phyloP scores from a whole-genome alignment of 2,329 filamentous ascomycete species.

The Camptophora hylomeconis region DNA sequence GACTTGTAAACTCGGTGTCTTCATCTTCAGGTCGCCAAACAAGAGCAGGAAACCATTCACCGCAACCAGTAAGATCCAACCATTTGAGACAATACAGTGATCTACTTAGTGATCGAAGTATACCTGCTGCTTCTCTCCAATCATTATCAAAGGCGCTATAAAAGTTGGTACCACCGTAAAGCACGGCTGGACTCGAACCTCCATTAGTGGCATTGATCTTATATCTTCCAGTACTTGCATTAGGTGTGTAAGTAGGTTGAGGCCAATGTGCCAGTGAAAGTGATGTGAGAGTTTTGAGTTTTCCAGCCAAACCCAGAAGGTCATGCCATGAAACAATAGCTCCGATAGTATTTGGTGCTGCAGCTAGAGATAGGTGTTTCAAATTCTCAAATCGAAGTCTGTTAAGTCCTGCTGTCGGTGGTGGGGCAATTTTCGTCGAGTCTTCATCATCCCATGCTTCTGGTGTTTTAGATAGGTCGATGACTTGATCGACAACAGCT shows the following conservation, averaged over 20 bases:
- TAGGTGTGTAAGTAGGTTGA: slow-evolving; percentile 42
- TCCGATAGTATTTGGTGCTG: slow-evolving; percentile 29
- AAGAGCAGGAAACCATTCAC: slow-evolving; percentile 41
- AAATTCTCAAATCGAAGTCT: slow-evolving; percentile 36
- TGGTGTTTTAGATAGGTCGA: slow-evolving; percentile 12
- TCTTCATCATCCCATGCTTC: slow-evolving; percentile 29
- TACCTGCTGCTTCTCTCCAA: slow-evolving; percentile 41
- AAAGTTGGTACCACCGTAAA: slow-evolving; percentile 38
- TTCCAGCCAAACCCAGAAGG: slow-evolving; percentile 39
- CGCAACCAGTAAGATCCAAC: slow-evolving; percentile 50
- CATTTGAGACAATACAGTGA: slow-evolving; percentile 46
- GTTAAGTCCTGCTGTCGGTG: slow-evolving; percentile 16
- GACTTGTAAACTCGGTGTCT: slow-evolving; percentile 15
- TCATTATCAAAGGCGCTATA: slow-evolving; percentile 42
- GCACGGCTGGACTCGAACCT: slow-evolving; percentile 18
- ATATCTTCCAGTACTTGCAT: slow-evolving; percentile 24
- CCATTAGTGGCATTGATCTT: slow-evolving; percentile 6
- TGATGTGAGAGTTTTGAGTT: slow-evolving; percentile 45
- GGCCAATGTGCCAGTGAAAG: slow-evolving; percentile 52
- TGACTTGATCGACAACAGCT: background rate
- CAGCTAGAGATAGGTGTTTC: slow-evolving; percentile 45
- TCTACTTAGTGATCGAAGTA: slow-evolving; percentile 42
- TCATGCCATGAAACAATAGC: slow-evolving; percentile 39
- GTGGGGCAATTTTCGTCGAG: slow-evolving; percentile 12
- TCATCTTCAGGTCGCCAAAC: slow-evolving; percentile 22